Base-by-base conservation (phyloP, 768 basidiomycete genomes). In the Dendrothele bispora region DNA sequence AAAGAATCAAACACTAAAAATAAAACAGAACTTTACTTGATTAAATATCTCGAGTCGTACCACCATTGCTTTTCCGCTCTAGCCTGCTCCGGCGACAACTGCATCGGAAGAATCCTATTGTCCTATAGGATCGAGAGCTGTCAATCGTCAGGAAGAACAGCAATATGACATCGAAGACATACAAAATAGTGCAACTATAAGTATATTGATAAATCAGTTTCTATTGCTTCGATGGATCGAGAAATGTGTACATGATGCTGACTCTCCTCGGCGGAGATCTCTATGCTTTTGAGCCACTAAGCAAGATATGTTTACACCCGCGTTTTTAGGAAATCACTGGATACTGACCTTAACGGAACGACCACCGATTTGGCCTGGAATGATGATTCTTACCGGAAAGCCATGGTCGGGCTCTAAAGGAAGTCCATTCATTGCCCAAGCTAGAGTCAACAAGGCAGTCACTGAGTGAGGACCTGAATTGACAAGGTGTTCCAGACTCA, bases 361-460 rank as follows among this genome's bases (percentile, higher is more conserved):
- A 4, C 81, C 83, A 21, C 83, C 84, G 36, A 86, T 83, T 46
- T 82, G 77, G 4, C 79, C 79, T 0, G 84, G 83, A 0, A 85
- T 69, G 49, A 86, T 68, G 4, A 83, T 60, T n/a, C 84, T 72
- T n/a, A 86, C 56, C 1, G 84, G 84, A 53, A 73, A 83, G 10
- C 84, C 84, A 50, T 86, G 84, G 53, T 85, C 83, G 5, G 82
- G 81, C 38, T 75, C 73, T 7, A 86, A 67, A 12, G 75, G 72
- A 20, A 74, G 60, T 2, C 82, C 82, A 48, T 84, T 84, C 82
- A 84, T 83, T 12, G 70, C 74, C 79, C 80, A 64, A 66, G 55
- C 68, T 51, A 72, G n/a, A n/a, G n/a, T 60, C 10, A 75, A 52
- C 69, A 75, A 75, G 0, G 72, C 74, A 32, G n/a, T n/a, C n/a